Conservation (phyloP, 257 asterid genomes). For the Scutellaria galericulata region DNA sequence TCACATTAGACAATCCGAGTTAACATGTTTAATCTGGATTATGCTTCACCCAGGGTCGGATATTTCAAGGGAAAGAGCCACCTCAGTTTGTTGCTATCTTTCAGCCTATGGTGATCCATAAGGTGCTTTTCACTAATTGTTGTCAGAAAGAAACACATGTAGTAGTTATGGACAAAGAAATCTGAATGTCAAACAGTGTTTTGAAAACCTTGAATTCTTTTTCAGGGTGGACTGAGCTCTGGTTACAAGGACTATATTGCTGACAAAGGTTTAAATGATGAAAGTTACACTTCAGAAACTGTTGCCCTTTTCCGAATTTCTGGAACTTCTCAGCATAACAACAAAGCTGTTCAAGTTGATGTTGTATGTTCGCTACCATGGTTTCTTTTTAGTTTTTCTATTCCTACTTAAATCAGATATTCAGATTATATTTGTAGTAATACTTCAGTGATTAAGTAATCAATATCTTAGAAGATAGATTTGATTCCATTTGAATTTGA, state of each 20-base stretch:
- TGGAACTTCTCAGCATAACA: slow-evolving; percentile 77
- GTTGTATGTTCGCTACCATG: slow-evolving; percentile 59
- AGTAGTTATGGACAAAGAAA: slow-evolving; percentile 16
- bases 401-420: neutral
- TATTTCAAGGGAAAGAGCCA: slow-evolving; percentile 96
- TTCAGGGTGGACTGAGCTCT: slow-evolving; percentile 93
- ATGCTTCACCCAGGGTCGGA: slow-evolving; percentile 65
- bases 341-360: slow-evolving; percentile 84
- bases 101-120: slow-evolving; percentile 92
- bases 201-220: slow-evolving; percentile 30
- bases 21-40: slow-evolving; percentile 18
- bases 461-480: too few relatives aligned
- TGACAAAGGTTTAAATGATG: slow-evolving; percentile 90
- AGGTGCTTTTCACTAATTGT: slow-evolving; percentile 58
- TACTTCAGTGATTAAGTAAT: too few relatives aligned
- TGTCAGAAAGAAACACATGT: slow-evolving; percentile 1
- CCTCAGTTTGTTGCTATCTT: slow-evolving; percentile 91
- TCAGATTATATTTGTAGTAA: too few relatives aligned
- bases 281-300: slow-evolving; percentile 79
- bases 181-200: slow-evolving; percentile 19
- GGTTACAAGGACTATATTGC: slow-evolving; percentile 83
- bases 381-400: neutral
- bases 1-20: slow-evolving; percentile 26
- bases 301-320: slow-evolving; percentile 84
- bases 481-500: too few relatives aligned